Conservation (phyloP, 495 filamentous ascomycete species). For the Neurospora sublineolata region DNA sequence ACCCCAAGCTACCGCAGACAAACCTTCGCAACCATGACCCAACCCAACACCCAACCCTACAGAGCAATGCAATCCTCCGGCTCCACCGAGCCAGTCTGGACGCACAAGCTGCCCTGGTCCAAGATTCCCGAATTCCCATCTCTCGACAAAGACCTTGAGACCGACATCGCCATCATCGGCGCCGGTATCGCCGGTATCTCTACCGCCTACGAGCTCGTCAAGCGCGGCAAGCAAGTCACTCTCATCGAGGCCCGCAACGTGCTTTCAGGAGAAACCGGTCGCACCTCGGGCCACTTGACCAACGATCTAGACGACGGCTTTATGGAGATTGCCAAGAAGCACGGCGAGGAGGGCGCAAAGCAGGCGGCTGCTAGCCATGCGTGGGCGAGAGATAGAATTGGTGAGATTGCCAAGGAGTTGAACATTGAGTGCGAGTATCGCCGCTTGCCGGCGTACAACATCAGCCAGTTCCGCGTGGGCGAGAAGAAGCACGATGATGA, state of each 20-base stretch:
- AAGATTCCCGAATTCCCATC: constrained; percentile 33
- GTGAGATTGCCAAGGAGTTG: constrained; percentile 34
- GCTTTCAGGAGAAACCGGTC: constrained; percentile 41
- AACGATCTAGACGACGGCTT: constrained; percentile 44
- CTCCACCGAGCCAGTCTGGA: constrained; percentile 39
- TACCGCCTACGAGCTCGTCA: constrained; percentile 42
- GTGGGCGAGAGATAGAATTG: constrained; percentile 41
- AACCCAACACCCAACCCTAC: not conserved
- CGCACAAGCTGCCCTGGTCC: constrained; percentile 37
- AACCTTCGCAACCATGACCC: not conserved
- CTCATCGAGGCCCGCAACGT: constrained; percentile 44
- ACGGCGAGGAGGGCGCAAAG: constrained; percentile 36
- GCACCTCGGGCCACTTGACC: constrained; percentile 43
- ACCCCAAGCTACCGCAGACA: not conserved
- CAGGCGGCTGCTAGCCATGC: constrained; percentile 42
- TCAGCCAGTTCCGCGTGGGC: constrained; percentile 24
- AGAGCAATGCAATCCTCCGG: constrained; percentile 40
- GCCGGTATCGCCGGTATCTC: constrained; percentile 45
- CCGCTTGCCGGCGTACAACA: constrained; percentile 31
- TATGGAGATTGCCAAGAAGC: constrained; percentile 36
- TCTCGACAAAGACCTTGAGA: constrained; percentile 25
- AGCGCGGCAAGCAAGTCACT: constrained; percentile 35
- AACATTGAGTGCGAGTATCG: constrained; percentile 48
- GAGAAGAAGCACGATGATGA: constrained; percentile 32
- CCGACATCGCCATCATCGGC: constrained; percentile 42